Base-by-base conservation (phyloP, 306 rosid genomes). In the Vachellia pachyceras region DNA sequence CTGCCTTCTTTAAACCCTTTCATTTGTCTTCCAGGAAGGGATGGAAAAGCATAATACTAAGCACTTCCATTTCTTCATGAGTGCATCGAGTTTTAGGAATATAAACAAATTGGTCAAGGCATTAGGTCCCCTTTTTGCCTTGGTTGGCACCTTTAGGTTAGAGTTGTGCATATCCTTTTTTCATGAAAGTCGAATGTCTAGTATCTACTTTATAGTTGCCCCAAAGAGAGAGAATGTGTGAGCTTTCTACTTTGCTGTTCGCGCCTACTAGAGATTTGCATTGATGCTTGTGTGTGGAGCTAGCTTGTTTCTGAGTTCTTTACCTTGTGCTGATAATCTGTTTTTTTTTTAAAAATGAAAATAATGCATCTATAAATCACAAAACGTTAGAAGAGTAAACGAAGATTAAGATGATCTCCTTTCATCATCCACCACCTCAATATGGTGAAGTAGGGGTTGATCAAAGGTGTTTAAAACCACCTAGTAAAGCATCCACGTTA, bases 111-210 rank as follows among this genome's bases (percentile, higher is more conserved):
- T 77, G 70, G 35, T 65, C 66, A 85, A 84, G 90, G 84, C 72
- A 69, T 73, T 86, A 82, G 88, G 81, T 85, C 76, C 77, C 45
- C 7, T 5, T 57, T 80, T 70, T 83, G 63, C 77, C 80, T 67
- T 40, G 71, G 78, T 76, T 76, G 83, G 85, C 82, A 83, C 84
- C 85, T 82, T 40, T 89, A 81, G 92, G 89, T 73, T 29, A 36
- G 72, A 78, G 58, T 73, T 75, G 85, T 80, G 82, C 61, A 88
- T 80, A 64, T 82, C 40, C 49, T 47, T 60, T 82, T 73, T 86
- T 78, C 77, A 71, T 76, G 81, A 87, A 79, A 78, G 88, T 76
- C 70, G 72, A 74, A 78, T 61, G 57, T 80, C 10, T 54, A 54
- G 7, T n/a, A 20, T 20, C 33, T 8, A 57, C 64, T n/a, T 0